Conservation (phyloP, 2,329 filamentous ascomycete species). For the Sporothrix schenckii region DNA sequence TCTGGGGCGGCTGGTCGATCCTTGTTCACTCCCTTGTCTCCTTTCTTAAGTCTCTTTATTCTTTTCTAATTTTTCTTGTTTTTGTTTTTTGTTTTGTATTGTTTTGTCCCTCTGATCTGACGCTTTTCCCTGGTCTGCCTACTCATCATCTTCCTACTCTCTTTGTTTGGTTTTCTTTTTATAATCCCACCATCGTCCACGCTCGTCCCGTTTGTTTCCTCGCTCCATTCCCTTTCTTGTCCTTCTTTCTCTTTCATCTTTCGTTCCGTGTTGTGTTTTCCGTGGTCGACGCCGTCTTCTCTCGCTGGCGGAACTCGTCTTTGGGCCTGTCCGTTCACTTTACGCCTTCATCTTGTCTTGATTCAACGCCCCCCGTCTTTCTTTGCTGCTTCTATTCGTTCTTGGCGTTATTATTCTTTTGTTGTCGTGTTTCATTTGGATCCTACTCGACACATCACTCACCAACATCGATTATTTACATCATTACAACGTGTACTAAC, state of each 20-base stretch:
- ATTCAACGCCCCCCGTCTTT: neutral
- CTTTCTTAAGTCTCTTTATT: neutral
- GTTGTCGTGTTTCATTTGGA: neutral
- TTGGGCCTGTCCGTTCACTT: neutral
- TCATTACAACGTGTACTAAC: neutral
- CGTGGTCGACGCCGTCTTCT: constrained; percentile 23
- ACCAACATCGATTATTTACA: neutral
- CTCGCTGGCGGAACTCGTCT: constrained; percentile 17
- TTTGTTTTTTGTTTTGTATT: neutral
- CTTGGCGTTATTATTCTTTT: neutral
- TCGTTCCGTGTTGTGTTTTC: neutral
- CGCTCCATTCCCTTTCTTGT: neutral
- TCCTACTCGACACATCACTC: neutral
- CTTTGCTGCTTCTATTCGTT: neutral
- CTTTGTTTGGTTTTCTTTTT: neutral
- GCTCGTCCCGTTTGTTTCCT: neutral
- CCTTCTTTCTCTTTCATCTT: constrained; percentile 7
- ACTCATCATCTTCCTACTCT: neutral
- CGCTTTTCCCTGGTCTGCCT: neutral
- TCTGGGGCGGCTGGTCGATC: neutral
- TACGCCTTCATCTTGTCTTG: neutral
- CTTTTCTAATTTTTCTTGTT: neutral
- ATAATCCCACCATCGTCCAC: constrained; percentile 1
- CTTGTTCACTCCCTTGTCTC: neutral
- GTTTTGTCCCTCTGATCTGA: too few relatives aligned